These are phyloP conservation scores for Acanthamoeba royreba DNA, from an alignment of 208 protist genomes.

Conservation along the genomic window DNA sequence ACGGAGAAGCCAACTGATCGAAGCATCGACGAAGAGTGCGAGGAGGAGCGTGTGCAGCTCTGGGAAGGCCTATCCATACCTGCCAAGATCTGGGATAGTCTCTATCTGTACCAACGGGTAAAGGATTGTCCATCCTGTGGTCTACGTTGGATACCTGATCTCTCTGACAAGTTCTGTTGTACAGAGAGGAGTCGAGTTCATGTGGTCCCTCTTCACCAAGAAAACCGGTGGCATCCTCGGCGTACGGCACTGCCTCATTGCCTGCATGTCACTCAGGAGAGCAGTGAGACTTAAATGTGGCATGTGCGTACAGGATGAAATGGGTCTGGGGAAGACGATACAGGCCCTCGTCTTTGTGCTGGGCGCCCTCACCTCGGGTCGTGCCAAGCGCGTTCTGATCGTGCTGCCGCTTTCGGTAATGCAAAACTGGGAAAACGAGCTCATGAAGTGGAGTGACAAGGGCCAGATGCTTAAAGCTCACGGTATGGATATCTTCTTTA, in stretches of 20 bases:
- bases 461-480: neutral
- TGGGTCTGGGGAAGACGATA: slow-evolving; percentile 46
- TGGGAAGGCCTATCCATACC: slow-evolving; percentile 27
- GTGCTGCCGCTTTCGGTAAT: slow-evolving; percentile 24
- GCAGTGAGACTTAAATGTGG: neutral
- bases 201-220: slow-evolving; percentile 42
- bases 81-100: neutral
- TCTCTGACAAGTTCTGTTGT: neutral
- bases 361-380: neutral
- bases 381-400: neutral
- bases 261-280: too few species aligned
- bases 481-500: neutral
- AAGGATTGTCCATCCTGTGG: neutral
- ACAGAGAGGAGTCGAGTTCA: slow-evolving; percentile 4
- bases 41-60: slow-evolving; percentile 18
- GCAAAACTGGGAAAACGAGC: slow-evolving; percentile 38
- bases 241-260: neutral
- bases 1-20: neutral
- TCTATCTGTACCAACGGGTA: slow-evolving; percentile 9
- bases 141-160: neutral
- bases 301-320: neutral
- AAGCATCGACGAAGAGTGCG: too few species aligned
- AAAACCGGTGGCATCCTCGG: slow-evolving; percentile 44
- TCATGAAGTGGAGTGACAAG: slow-evolving; percentile 30
- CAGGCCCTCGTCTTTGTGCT: slow-evolving; percentile 1